Evolutionary conservation across 2,329 filamentous ascomycete species (phyloP), one percentile per base, ranked within the genome.

Genomic region (Fusarium penzigii): DNA sequence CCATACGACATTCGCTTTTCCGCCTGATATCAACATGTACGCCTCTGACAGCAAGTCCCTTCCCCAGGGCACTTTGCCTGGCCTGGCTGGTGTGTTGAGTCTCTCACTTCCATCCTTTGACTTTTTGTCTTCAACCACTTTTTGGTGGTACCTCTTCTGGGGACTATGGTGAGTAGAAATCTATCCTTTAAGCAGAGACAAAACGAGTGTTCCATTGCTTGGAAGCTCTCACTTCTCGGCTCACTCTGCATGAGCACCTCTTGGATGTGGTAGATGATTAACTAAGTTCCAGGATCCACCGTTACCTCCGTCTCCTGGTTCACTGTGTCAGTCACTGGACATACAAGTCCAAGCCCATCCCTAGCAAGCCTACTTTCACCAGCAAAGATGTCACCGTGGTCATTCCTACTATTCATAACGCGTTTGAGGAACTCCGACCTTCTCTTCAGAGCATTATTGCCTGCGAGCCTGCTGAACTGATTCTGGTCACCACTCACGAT

Each of bases 361-460:
- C 91, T 39, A 83, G 85, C 52, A 89, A 91, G 57, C 91, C 93
- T n/a, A 86, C 80, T 42, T 87, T 92, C 69, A 90, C 86, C 29
- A 82, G 86, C 34, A 76, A 89, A 62, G 90, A 97, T 82, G 92
- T 96, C 65, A 96, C 93, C 6, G 91, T 97, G 58, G 90, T 97
- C 64, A 89, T 97, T 55, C 93, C 93, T 8, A 95, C 92, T 11
- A 92, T 97, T 59, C 90, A 95, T 68, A 90, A 92, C 55, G 86
- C 85, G 56, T 91, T 93, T 54, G 86, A 92, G 64, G 90, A 95
- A 67, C 79, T 97, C 55, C 86, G 87, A 48, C 85, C 88, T 53
- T 96, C 92, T 16, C 81, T 97, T 39, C 79, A 87, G 67, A 91
- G 88, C 65, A 91, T 90, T 59, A 76, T 92, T 45, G 82, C 82